A percentile compares a stretch with the other conserved stretches of the same genome.
Conservation (phyloP, 1,139 yeast species). For the Hyphopichia khmerensis region DNA sequence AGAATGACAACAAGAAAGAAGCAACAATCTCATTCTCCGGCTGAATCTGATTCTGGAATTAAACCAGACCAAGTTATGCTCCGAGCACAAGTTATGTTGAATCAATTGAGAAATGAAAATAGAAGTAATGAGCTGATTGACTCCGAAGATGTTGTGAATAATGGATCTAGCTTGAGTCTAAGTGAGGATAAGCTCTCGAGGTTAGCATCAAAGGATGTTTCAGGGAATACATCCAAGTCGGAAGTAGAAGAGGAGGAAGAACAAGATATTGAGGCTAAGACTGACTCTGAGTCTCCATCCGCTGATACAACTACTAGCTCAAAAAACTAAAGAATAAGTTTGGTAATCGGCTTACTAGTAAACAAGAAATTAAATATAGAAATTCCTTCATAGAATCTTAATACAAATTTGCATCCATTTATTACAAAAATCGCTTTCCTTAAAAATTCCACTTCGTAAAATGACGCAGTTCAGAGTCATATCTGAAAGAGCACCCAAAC, state of each 20-base stretch:
- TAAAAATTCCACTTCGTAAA: too few relatives aligned
- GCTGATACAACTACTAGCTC: neutral
- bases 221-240: neutral
- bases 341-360: too few relatives aligned
- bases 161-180: neutral
- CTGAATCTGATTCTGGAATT: slow-evolving; percentile 10
- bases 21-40: slow-evolving; percentile 10
- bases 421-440: too few relatives aligned
- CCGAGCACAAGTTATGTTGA: slow-evolving; percentile 45
- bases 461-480: too few relatives aligned
- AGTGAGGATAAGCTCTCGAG: neutral
- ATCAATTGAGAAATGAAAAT: slow-evolving; percentile 26
- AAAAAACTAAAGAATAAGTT: neutral
- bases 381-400: too few relatives aligned
- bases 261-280: neutral
- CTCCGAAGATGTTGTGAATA: neutral
- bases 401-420: too few relatives aligned
- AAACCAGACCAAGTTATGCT: slow-evolving; percentile 29
- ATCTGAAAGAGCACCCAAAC: too few relatives aligned
- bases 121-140: slow-evolving; percentile 3
- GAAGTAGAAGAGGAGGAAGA: neutral
- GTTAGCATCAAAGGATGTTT: neutral
- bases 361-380: too few relatives aligned
- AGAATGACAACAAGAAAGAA: slow-evolving; percentile 37
- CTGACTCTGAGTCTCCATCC: neutral